phyloP scores from a whole-genome alignment of 495 filamentous ascomycete species.

The Talaromyces liani region DNA sequence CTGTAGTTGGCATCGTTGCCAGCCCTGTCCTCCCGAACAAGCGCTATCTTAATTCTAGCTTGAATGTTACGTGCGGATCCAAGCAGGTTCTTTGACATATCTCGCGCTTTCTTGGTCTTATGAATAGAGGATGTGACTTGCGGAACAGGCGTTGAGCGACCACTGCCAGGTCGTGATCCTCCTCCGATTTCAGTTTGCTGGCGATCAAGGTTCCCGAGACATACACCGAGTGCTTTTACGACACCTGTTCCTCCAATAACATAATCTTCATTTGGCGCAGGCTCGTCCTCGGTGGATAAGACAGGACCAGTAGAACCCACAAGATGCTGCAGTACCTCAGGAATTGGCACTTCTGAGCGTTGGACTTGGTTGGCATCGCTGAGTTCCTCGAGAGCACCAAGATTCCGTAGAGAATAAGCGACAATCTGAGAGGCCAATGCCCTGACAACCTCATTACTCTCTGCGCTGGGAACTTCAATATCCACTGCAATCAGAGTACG shows the following conservation, averaged over 20 bases:
- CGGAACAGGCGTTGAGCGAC: slow-evolving; percentile 46
- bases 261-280: slow-evolving; percentile 85
- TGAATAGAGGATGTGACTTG: slow-evolving; percentile 31
- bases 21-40: slow-evolving; percentile 65
- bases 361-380: slow-evolving; percentile 25
- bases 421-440: slow-evolving; percentile 89
- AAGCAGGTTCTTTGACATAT: slow-evolving; percentile 86
- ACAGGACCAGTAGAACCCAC: slow-evolving; percentile 49
- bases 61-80: slow-evolving; percentile 82
- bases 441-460: slow-evolving; percentile 82
- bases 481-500: slow-evolving; percentile 81
- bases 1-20: slow-evolving; percentile 66
- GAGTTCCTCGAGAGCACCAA: slow-evolving; percentile 55
- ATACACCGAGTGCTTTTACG: slow-evolving; percentile 87
- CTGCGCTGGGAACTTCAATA: slow-evolving; percentile 73
- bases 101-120: slow-evolving; percentile 61
- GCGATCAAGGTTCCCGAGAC: slow-evolving; percentile 61
- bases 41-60: slow-evolving; percentile 71
- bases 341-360: slow-evolving; percentile 34
- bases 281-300: slow-evolving; percentile 57
- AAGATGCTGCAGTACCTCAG: slow-evolving; percentile 62
- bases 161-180: slow-evolving; percentile 39
- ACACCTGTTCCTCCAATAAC: slow-evolving; percentile 94
- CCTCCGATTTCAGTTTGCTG: slow-evolving; percentile 27
- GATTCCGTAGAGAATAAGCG: slow-evolving; percentile 85